phyloP scores from a whole-genome alignment of 2,329 filamentous ascomycete genomes.

The Aspergillus sergii region DNA sequence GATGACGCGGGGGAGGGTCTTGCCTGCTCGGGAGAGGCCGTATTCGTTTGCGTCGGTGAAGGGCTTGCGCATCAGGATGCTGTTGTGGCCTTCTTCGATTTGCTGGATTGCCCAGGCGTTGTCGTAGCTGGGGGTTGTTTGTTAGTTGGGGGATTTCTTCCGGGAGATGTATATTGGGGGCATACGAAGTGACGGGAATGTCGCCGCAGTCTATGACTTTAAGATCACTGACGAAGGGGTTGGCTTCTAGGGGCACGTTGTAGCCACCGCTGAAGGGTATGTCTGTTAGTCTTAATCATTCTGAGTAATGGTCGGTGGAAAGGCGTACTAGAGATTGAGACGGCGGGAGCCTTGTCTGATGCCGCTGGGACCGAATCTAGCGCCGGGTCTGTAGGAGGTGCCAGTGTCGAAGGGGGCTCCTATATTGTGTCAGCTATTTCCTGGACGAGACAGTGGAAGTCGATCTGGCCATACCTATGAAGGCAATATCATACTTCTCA shows the following conservation, averaged over 20 bases:
- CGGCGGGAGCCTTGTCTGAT: conserved; percentile 84
- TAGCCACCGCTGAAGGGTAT: conserved; percentile 72
- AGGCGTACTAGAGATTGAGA: conserved; percentile 78
- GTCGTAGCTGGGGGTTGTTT: conserved; percentile 63
- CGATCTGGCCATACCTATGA: conserved; percentile 62
- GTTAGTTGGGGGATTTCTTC: background rate
- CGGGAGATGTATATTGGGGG: conserved; percentile 7
- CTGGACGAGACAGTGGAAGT: background rate
- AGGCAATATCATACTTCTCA: conserved; percentile 80
- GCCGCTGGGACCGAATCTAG: conserved; percentile 80
- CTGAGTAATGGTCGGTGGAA: conserved; percentile 19
- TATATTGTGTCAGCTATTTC: conserved; percentile 30
- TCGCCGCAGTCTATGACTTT: conserved; percentile 82
- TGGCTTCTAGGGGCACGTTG: conserved; percentile 77
- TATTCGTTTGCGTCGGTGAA: conserved; percentile 67
- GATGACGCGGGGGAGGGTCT: conserved; percentile 78
- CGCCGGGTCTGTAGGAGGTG: conserved; percentile 81
- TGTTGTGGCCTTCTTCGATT: conserved; percentile 82
- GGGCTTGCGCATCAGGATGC: conserved; percentile 70
- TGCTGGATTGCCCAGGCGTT: conserved; percentile 80
- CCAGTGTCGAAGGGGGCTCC: conserved; percentile 84
- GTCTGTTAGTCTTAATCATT: conserved; percentile 45
- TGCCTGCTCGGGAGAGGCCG: conserved; percentile 71
- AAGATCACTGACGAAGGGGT: conserved; percentile 81
- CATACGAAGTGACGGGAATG: conserved; percentile 80